Percentiles rank a stretch among this genome's conserved stretches.
Evolutionary conservation across 1,284 basidiomycete genomes (phyloP).

Genomic region (Spongiforma sp.): DNA sequence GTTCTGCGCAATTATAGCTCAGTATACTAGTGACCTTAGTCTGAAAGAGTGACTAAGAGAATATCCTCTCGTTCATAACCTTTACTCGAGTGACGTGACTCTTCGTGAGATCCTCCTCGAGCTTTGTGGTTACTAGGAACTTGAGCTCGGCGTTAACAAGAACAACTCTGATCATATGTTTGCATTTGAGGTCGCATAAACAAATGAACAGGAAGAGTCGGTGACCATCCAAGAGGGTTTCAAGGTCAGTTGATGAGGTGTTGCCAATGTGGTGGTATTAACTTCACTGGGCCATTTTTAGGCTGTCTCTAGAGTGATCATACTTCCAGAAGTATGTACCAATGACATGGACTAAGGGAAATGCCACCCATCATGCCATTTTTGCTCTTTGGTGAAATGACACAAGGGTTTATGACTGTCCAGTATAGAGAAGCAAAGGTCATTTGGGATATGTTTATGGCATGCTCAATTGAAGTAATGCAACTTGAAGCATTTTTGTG

Average conservation of each 20-base stretch:
- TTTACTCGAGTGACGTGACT: too few species aligned
- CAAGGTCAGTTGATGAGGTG: constrained; percentile 32
- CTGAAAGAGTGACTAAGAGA: too few species aligned
- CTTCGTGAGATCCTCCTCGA: too few species aligned
- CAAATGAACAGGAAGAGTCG: constrained; percentile 61
- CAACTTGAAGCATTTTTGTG: constrained; percentile 26
- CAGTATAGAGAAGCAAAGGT: constrained; percentile 23
- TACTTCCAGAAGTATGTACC: not conserved
- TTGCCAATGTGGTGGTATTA: not conserved
- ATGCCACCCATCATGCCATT: constrained; percentile 22
- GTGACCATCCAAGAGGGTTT: constrained; percentile 49
- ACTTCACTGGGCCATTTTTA: constrained; percentile 9
- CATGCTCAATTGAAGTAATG: constrained; percentile 2
- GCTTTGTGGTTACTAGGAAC: too few species aligned
- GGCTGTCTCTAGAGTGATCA: constrained; percentile 24
- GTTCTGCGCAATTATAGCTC: too few species aligned
- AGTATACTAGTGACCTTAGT: too few species aligned
- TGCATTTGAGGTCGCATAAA: constrained; percentile 60
- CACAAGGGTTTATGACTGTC: constrained; percentile 41
- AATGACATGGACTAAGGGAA: constrained; percentile 21
- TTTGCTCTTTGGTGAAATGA: constrained; percentile 41
- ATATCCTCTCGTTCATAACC: too few species aligned
- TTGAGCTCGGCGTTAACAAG: too few species aligned
- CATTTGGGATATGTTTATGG: not conserved
- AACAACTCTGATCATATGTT: constrained; percentile 53